These are phyloP conservation scores for Fomitopsis palustris DNA, from an alignment of 1,284 basidiomycete genomes.

Conservation along the genomic window DNA sequence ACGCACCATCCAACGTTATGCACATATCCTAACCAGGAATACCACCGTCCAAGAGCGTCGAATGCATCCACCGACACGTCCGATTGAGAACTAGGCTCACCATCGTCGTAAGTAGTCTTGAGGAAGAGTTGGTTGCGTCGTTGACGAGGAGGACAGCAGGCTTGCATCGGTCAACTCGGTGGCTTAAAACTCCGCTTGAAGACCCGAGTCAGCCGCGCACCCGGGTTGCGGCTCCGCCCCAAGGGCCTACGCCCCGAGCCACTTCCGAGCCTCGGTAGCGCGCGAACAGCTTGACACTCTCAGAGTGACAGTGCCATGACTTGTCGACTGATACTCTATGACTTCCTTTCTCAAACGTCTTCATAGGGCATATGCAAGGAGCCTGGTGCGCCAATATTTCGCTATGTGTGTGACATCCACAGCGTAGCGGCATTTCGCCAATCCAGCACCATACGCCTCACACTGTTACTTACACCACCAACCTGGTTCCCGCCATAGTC, in stretches of 20 bases:
- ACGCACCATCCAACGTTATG: neutral
- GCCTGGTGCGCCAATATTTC: too few relatives aligned
- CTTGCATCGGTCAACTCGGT: neutral
- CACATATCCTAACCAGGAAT: neutral
- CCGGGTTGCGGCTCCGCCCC: neutral
- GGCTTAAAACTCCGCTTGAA: neutral
- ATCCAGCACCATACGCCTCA: too few relatives aligned
- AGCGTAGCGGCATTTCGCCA: too few relatives aligned
- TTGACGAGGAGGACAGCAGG: neutral
- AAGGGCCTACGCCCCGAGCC: neutral
- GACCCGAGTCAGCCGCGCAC: neutral
- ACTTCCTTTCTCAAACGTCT: too few relatives aligned
- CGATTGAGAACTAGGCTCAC: neutral
- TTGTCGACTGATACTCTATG: too few relatives aligned
- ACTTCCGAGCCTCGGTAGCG: neutral
- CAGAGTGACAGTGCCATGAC: too few relatives aligned
- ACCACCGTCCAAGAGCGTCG: neutral
- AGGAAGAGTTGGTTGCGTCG: neutral
- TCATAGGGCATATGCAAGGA: too few relatives aligned
- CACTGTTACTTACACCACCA: too few relatives aligned
- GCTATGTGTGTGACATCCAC: too few relatives aligned
- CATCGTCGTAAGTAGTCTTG: conserved; percentile 1
- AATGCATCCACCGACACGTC: neutral
- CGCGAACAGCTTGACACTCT: too few relatives aligned
- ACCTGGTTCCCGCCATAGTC: too few relatives aligned